Evolutionary conservation across 2,329 filamentous ascomycete species (phyloP).

Genomic region (Bipolaris bicolor): DNA sequence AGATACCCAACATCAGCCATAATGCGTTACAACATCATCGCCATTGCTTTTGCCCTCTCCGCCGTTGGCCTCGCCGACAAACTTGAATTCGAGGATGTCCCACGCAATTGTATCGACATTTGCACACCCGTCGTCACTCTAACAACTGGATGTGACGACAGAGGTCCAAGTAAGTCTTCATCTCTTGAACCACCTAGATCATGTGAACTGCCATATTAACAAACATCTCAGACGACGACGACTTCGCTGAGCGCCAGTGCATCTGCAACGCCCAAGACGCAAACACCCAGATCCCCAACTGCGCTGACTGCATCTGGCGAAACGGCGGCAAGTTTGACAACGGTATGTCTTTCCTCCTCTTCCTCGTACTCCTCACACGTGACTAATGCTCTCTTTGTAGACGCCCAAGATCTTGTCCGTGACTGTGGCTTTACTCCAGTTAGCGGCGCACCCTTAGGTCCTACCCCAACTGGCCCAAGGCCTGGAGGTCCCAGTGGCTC

Average conservation of each 20-base stretch:
- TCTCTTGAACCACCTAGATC: no score
- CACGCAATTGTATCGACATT: not conserved
- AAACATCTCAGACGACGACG: not conserved
- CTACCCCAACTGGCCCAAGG: not conserved
- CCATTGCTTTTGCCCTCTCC: conserved; percentile 5
- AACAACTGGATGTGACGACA: conserved; percentile 3
- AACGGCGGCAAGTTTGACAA: conserved; percentile 10
- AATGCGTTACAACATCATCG: conserved; percentile 12
- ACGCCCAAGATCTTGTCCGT: conserved; percentile 3
- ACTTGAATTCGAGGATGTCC: conserved; percentile 6
- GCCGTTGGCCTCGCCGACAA: conserved; percentile 7
- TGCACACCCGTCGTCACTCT: not conserved
- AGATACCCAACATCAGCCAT: not conserved
- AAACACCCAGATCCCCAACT: conserved; percentile 1
- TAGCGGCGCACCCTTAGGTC: not conserved
- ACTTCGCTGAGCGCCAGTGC: conserved; percentile 6
- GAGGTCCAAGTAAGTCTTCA: conserved; percentile 4
- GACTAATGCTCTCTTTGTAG: not conserved
- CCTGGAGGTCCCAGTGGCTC: not conserved
- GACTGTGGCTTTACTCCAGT: not conserved
- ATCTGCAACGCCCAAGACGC: conserved; percentile 10
- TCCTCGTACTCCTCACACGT: not conserved
- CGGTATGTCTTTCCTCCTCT: not conserved
- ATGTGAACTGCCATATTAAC: not conserved
- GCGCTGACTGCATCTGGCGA: conserved; percentile 5